Conservation (phyloP, 129 eudicot genomes). For the sunflower (Helianthus annuus) region HanXRQr2.0-SUNRISE NC_035448.2:19892285-19892784, state of each 20-base stretch:
- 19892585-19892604: not conserved
- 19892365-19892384: not conserved
- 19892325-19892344: constrained; percentile 92
- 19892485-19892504: constrained; percentile 98
- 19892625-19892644: constrained; percentile 82
- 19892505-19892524: constrained; percentile 96
- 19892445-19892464: constrained; percentile 88
- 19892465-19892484: constrained; percentile 90
- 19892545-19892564: not conserved
- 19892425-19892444: not conserved
- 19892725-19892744: constrained; percentile 72
- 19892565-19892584: not conserved
- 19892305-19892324: constrained; percentile 88
- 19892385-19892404: not conserved
- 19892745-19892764: constrained; percentile 92
- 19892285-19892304: constrained; percentile 66
- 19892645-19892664: constrained; percentile 85
- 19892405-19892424: not conserved
- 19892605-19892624: constrained; percentile 73
- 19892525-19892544: constrained; percentile 59
- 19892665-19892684: constrained; percentile 87
- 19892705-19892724: constrained; percentile 90
- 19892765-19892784: constrained; percentile 86
- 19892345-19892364: constrained; percentile 94
- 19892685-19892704: constrained; percentile 97